Conservation (phyloP, 169 alveolate species). For the Plasmodium blacklocki region DNA sequence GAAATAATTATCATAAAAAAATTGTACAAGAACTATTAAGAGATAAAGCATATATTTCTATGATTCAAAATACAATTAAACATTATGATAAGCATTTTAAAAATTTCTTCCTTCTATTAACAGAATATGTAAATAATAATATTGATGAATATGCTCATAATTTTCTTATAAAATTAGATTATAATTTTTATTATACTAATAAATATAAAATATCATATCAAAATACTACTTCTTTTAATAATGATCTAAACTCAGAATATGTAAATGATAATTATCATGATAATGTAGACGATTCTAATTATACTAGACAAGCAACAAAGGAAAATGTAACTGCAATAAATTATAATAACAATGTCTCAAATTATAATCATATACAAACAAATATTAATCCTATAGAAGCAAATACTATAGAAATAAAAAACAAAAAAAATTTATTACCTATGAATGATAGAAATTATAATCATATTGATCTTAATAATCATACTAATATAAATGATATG, state of each 20-base stretch:
- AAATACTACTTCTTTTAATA: background rate
- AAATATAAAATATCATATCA: conserved; percentile 24
- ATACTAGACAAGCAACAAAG: background rate
- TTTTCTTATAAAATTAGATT: conserved; percentile 62
- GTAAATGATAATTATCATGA: background rate
- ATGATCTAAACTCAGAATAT: conserved; percentile 2
- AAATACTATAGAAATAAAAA: background rate
- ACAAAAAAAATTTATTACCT: background rate
- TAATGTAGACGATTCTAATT: background rate
- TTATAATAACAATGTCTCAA: too few species aligned
- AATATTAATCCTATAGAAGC: background rate
- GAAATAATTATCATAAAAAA: conserved; percentile 44
- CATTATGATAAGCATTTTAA: conserved; percentile 71
- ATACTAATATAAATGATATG: background rate
- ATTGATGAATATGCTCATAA: conserved; percentile 77
- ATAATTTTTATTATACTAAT: conserved; percentile 70
- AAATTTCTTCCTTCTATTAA: conserved; percentile 48
- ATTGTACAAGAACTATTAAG: conserved; percentile 43
- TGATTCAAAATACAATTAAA: conserved; percentile 72
- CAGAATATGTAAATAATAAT: conserved; percentile 69
- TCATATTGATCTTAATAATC: background rate
- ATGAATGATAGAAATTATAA: background rate
- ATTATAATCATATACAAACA: too few species aligned
- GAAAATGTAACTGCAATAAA: too few species aligned
- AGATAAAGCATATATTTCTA: conserved; percentile 74